These are phyloP conservation scores for Dissophora globulifera DNA, from an alignment of 192 early-diverging fungal species.

Conservation along the genomic window DNA sequence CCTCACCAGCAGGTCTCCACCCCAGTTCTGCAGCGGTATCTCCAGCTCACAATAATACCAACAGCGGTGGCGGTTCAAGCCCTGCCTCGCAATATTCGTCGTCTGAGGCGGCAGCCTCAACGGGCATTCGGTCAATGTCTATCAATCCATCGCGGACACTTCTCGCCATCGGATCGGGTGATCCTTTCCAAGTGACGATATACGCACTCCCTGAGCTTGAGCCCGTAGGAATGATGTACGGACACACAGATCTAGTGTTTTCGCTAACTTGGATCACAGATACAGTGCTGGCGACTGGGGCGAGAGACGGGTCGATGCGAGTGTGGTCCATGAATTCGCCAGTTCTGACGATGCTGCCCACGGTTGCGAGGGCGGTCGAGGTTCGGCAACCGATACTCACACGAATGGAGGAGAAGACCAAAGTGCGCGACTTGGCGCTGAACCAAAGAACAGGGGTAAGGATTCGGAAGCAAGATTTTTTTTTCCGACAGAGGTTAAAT, in stretches of 20 bases:
- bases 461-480: neutral
- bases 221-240: constrained; percentile 65
- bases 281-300: constrained; percentile 66
- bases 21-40: too few species aligned
- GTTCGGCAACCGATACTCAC: constrained; percentile 47
- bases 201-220: constrained; percentile 69
- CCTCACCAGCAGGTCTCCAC: too few species aligned
- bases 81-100: neutral
- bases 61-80: neutral
- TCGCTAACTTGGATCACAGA: constrained; percentile 69
- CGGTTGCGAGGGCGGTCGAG: constrained; percentile 26
- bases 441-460: constrained; percentile 48
- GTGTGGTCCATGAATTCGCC: constrained; percentile 60
- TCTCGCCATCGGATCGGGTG: constrained; percentile 70
- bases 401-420: constrained; percentile 48
- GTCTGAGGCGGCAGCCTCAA: constrained; percentile 15
- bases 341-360: constrained; percentile 23
- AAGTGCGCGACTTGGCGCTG: constrained; percentile 68
- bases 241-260: constrained; percentile 76
- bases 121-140: constrained; percentile 68
- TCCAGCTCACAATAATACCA: too few species aligned
- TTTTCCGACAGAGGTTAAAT: neutral
- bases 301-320: constrained; percentile 65
- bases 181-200: constrained; percentile 67
- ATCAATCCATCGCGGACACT: constrained; percentile 73